Base-by-base conservation (phyloP, 2,329 filamentous ascomycete species). In the Aspergillus sp. region DNA sequence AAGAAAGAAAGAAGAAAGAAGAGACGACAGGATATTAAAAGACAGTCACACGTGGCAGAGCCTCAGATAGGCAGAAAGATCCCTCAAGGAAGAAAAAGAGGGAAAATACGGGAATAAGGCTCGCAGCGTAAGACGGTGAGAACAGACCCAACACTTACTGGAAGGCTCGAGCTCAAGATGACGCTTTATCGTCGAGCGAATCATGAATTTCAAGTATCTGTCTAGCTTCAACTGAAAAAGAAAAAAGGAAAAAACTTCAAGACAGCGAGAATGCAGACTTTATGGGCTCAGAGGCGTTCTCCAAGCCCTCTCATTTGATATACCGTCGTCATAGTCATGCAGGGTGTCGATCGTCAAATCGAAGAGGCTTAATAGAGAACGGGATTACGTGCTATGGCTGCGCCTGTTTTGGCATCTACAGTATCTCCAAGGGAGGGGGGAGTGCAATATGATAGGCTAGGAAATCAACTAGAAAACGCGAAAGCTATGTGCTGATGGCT, bases 281-380 rank as follows among this genome's bases (percentile, higher is more conserved):
- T 66, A 66, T 62, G 59, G 58, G 58, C 54, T 49, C 50, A 49
- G 52, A 57, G 58, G 57, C 58, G 53, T 52, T 54, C 52, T 65
- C 49, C 61, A 63, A 59, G 57, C 61, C 50, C 58, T 69, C 65
- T 66, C 64, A 70, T 69, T 70, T 69, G 67, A 68, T 66, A 67
- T 65, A 59, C 60, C 59, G 60, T 58, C 60, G 60, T 28, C 29
- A 56, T 59, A 63, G 67, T 70, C 67, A 70, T 70, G 67, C 67
- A 70, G 62, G 61, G 54, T 57, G 65, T 67, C 64, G 65, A 69
- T 69, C 67, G 58, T 60, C 57, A 61, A 61, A 10, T 61, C 58
- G 52, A 63, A 55, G 54, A 62, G 64, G 61, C 58, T 66, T 65
- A 56, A 60, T 53, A 53, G 46, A 45, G 50, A 53, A 58, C 55